Percentiles rank a stretch among this genome's conserved stretches.
These are phyloP conservation scores for Lentinula lateritia DNA, from an alignment of 768 basidiomycete species.

Conservation along the genomic window DNA sequence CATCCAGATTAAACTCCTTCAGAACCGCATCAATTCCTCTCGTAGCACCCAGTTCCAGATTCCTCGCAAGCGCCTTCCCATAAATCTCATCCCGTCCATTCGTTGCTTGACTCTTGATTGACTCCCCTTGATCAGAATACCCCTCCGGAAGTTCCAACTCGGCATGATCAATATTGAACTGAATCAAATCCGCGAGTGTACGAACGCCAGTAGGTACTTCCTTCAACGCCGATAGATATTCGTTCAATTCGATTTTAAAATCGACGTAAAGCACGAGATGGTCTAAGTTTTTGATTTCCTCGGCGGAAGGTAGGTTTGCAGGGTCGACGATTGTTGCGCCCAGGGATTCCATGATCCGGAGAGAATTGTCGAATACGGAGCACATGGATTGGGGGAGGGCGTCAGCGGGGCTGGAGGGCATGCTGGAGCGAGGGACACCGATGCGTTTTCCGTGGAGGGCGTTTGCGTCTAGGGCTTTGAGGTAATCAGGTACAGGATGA, in stretches of 20 bases:
- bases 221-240: conserved; percentile 31
- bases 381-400: conserved; percentile 15
- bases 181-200: conserved; percentile 34
- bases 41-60: conserved; percentile 20
- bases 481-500: conserved; percentile 33
- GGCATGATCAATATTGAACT: conserved; percentile 38
- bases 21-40: conserved; percentile 51
- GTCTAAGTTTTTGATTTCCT: conserved; percentile 27
- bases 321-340: conserved; percentile 44
- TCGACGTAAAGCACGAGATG: conserved; percentile 28
- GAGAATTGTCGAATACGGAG: conserved; percentile 31
- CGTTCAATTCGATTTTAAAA: conserved; percentile 36
- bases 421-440: conserved; percentile 35
- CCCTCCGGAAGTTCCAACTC: conserved; percentile 25
- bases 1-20: conserved; percentile 40
- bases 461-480: conserved; percentile 26
- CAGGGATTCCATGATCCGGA: conserved; percentile 29
- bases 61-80: neutral
- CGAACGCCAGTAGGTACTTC: conserved; percentile 35
- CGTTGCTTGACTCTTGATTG: neutral
- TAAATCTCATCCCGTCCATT: neutral
- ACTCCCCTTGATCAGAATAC: neutral
- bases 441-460: conserved; percentile 37
- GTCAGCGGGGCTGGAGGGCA: conserved; percentile 15
- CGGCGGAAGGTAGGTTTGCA: conserved; percentile 34